A percentile compares a stretch with the other conserved stretches of the same genome.
Conservation (phyloP, 495 filamentous ascomycete species). For the Podospora bellae-mahoneyi region DNA sequence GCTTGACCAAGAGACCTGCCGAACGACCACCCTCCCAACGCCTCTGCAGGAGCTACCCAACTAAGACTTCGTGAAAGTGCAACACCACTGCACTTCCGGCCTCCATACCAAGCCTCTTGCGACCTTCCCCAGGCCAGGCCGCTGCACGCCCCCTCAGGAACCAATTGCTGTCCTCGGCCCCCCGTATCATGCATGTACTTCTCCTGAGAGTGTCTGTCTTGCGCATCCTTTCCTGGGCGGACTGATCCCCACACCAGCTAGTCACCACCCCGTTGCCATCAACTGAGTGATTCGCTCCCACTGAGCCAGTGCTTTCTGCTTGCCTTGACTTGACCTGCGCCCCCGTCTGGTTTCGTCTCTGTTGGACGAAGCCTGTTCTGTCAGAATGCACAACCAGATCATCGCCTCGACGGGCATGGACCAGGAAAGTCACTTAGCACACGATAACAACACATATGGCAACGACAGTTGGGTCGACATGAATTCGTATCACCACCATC, state of each 20-base stretch:
- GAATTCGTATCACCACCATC: slow-evolving; percentile 41
- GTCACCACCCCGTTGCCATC: slow-evolving; percentile 17
- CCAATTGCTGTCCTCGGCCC: slow-evolving; percentile 28
- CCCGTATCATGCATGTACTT: slow-evolving; percentile 32
- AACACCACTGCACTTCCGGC: slow-evolving; percentile 22
- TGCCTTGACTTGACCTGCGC: slow-evolving; percentile 28
- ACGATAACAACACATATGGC: slow-evolving; percentile 38
- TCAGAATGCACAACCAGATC: slow-evolving; percentile 51
- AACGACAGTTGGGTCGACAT: slow-evolving; percentile 48
- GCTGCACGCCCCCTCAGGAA: slow-evolving; percentile 30
- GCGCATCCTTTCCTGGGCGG: slow-evolving; percentile 26
- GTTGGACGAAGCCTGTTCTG: slow-evolving; percentile 29
- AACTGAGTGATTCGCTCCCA: slow-evolving; percentile 13
- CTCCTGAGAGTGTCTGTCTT: slow-evolving; percentile 26
- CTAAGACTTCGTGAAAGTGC: slow-evolving; percentile 9
- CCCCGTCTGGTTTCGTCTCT: slow-evolving; percentile 29
- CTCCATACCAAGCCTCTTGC: slow-evolving; percentile 17
- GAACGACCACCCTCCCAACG: slow-evolving; percentile 28
- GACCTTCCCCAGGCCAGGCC: slow-evolving; percentile 27
- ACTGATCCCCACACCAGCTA: slow-evolving; percentile 26
- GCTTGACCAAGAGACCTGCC: slow-evolving; percentile 22
- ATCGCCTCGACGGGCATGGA: slow-evolving; percentile 46
- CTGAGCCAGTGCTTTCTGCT: slow-evolving; percentile 19
- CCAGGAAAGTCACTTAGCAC: slow-evolving; percentile 47
- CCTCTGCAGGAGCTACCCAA: slow-evolving; percentile 23